Percentiles rank a stretch among this genome's conserved stretches.
Conservation (phyloP, 1,284 basidiomycete genomes). For the Pascua guehoae region DNA sequence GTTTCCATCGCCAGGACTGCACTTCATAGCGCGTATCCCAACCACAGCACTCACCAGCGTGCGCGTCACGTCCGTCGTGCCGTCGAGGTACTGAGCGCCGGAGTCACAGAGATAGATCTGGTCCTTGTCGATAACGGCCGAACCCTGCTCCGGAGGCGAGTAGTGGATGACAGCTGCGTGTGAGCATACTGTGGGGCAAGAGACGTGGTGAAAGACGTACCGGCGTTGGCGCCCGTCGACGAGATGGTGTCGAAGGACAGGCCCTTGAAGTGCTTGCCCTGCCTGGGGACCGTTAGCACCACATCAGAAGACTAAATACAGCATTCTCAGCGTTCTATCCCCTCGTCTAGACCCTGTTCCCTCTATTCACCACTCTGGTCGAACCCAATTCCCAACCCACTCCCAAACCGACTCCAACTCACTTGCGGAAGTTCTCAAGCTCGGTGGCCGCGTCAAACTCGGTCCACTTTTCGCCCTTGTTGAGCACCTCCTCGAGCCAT, state of each 20-base stretch:
- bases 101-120: conserved; percentile 94
- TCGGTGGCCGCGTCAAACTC: conserved; percentile 79
- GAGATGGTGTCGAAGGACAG: conserved; percentile 92
- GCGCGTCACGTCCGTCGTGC: conserved; percentile 91
- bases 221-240: conserved; percentile 79
- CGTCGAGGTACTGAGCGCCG: conserved; percentile 82
- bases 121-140: conserved; percentile 69
- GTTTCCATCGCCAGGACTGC: too few relatives aligned
- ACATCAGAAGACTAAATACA: too few relatives aligned
- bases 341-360: background rate
- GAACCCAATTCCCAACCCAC: too few relatives aligned
- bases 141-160: conserved; percentile 68
- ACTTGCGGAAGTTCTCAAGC: conserved; percentile 77
- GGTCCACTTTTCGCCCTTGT: conserved; percentile 61
- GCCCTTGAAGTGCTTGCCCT: conserved; percentile 75
- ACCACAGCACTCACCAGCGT: conserved; percentile 62
- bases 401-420: conserved; percentile 39
- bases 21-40: too few relatives aligned
- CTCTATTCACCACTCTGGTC: too few relatives aligned
- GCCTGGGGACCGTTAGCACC: conserved; percentile 50
- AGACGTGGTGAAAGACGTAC: conserved; percentile 51
- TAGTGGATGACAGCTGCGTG: conserved; percentile 87
- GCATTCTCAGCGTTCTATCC: conserved; percentile 13
- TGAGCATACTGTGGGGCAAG: background rate
- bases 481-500: conserved; percentile 85